Base-by-base conservation (phyloP, 192 early-diverging fungal genomes). In the Helicostylum pulchrum region DNA sequence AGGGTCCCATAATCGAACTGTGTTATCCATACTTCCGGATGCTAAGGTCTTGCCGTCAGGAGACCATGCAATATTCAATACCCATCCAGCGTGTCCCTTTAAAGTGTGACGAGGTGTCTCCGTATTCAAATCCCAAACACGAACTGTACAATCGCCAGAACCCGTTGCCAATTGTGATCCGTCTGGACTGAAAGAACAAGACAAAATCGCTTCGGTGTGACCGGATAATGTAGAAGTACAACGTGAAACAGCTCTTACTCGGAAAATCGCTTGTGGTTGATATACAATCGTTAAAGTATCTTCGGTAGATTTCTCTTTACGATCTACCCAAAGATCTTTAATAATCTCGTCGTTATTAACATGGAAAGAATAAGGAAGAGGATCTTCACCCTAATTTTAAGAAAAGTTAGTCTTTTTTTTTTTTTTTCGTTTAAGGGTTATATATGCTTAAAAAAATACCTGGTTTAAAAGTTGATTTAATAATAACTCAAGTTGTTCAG, bases 61-160 rank as follows among this genome's bases (percentile, higher is more conserved):
- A 14, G 94, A 89, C 95, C 95, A 99, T 4, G 92, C 83, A 46
- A 99, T 89, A 23, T 80, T 84, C 62, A 96, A 85, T 2, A 99
- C 97, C 94, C 95, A 97, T 67, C 91, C 88, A 5, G 77, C 89
- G 65, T 99, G 97, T 4, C 95, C 89, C 66, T 74, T 81, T 49
- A 92, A 80, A 15, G 93, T 96, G 50, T 81, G 78, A 47, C 89
- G 80, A 39, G 95, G 95, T n/a, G 97, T 99, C 66, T 95, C 93
- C 0, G 95, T 99, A 57, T 90, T 86, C 71, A 99, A 68, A 83
- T 99, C 97, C 97, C 97, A 99, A 47, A 99, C 86, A 30, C 95
- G 83, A 26, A 99, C 92, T 3, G 93, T 98, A 0, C 87, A 90
- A 74, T 99, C 97, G 21, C 95, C 90, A 23, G 94, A 96, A 53